Conservation (phyloP, 1,284 basidiomycete species). For the Ustilago xerochloae region DNA sequence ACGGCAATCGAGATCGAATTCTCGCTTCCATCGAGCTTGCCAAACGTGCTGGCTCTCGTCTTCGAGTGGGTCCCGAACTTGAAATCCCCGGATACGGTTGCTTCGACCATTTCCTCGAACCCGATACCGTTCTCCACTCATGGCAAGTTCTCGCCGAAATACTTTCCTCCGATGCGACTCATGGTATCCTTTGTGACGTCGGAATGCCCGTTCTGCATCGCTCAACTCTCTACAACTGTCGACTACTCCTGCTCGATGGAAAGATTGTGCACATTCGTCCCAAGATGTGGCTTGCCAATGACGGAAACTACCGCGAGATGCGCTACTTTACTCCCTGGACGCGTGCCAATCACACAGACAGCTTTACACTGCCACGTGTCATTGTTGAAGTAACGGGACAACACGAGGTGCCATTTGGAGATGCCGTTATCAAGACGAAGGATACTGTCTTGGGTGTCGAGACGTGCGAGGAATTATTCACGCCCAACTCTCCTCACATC, state of each 20-base stretch:
- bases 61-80: slow-evolving; percentile 98
- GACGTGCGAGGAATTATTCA: slow-evolving; percentile 96
- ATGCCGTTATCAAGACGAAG: slow-evolving; percentile 89
- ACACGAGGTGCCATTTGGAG: slow-evolving; percentile 93
- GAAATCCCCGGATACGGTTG: slow-evolving; percentile 81
- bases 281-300: slow-evolving; percentile 99
- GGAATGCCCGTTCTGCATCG: slow-evolving; percentile 85
- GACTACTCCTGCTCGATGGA: slow-evolving; percentile 85
- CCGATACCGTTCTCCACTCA: slow-evolving; percentile 62
- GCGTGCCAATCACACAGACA: slow-evolving; percentile 86
- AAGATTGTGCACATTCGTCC: slow-evolving; percentile 93
- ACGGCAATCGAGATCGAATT: slow-evolving; percentile 84
- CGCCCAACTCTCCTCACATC: slow-evolving; percentile 94
- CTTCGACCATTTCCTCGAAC: slow-evolving; percentile 64
- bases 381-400: slow-evolving; percentile 89
- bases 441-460: slow-evolving; percentile 97
- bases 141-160: slow-evolving; percentile 66
- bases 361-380: slow-evolving; percentile 87
- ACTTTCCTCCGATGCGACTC: slow-evolving; percentile 49
- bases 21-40: slow-evolving; percentile 87
- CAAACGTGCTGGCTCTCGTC: slow-evolving; percentile 85
- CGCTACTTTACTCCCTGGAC: slow-evolving; percentile 96
- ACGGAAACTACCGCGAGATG: slow-evolving; percentile 96
- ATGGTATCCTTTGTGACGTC: slow-evolving; percentile 65
- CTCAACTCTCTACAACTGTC: slow-evolving; percentile 96